phyloP scores from a whole-genome alignment of 345 rosid species.

The Rhizophora mangle region DNA sequence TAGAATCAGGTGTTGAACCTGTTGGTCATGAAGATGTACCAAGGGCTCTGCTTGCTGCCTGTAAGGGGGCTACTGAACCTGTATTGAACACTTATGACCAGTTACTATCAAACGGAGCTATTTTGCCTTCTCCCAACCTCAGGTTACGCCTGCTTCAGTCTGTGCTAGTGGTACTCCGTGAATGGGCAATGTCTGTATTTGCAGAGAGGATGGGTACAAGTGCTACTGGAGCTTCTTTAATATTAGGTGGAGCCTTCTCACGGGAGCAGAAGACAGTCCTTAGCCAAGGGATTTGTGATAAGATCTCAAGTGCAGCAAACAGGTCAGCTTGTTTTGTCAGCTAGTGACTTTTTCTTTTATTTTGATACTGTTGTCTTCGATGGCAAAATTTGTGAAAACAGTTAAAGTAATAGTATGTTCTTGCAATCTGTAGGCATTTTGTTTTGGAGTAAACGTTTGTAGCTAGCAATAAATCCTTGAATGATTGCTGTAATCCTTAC shows the following conservation, averaged over 20 bases:
- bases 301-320: slow-evolving; percentile 84
- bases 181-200: slow-evolving; percentile 87
- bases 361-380: not conserved
- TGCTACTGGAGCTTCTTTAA: slow-evolving; percentile 60
- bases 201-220: slow-evolving; percentile 75
- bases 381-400: not conserved
- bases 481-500: too few species aligned
- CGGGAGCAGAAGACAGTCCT: slow-evolving; percentile 49
- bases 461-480: too few species aligned
- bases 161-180: slow-evolving; percentile 73
- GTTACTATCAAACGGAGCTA: slow-evolving; percentile 72
- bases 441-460: too few species aligned
- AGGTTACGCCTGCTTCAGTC: slow-evolving; percentile 79
- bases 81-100: slow-evolving; percentile 82
- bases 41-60: slow-evolving; percentile 84
- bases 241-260: slow-evolving; percentile 60
- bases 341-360: not conserved
- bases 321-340: slow-evolving; percentile 43
- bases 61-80: slow-evolving; percentile 92
- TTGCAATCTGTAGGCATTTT: too few species aligned
- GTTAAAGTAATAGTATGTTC: too few species aligned
- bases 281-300: slow-evolving; percentile 80
- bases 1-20: slow-evolving; percentile 56
- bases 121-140: slow-evolving; percentile 72
- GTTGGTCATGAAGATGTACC: slow-evolving; percentile 92